Percentiles rank a stretch among this genome's conserved stretches.
phyloP scores from a whole-genome alignment of 2,329 filamentous ascomycete species.

The Colletotrichum endophyticum region DNA sequence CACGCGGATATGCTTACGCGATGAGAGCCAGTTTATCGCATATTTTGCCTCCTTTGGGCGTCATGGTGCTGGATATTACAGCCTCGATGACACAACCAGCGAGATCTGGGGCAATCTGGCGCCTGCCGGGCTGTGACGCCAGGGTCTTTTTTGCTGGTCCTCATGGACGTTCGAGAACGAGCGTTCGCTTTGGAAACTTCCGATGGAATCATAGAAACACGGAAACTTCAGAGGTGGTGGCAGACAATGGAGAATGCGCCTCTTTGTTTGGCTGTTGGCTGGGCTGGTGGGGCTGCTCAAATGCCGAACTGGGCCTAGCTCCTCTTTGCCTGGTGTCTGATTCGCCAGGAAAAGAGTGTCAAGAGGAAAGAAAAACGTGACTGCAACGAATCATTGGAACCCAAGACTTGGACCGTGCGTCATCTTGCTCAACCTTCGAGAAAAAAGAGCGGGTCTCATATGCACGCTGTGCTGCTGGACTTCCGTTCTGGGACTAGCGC shows the following conservation, averaged over 20 bases:
- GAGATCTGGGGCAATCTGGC: neutral
- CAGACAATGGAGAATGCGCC: neutral
- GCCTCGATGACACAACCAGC: neutral
- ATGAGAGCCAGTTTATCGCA: neutral
- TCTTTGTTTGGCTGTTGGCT: neutral
- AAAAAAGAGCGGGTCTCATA: neutral
- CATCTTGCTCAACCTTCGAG: neutral
- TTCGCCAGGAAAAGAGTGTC: neutral
- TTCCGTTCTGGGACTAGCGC: slow-evolving; percentile 33
- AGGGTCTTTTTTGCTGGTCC: neutral
- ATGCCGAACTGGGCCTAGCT: neutral
- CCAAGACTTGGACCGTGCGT: neutral
- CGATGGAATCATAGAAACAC: neutral
- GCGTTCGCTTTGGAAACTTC: neutral
- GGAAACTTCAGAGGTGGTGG: neutral
- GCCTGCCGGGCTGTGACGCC: neutral
- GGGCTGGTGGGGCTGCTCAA: neutral
- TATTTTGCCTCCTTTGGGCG: neutral
- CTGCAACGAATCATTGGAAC: neutral
- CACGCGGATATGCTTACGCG: neutral
- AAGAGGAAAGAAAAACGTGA: neutral
- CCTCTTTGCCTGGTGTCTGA: accelerated
- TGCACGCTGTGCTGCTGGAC: slow-evolving; percentile 30
- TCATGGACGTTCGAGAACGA: neutral
- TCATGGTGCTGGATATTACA: neutral